Percentiles rank a stretch among this genome's conserved stretches.
Evolutionary conservation across 345 rosid species (phyloP).

Genomic region (Salix arbutifolia): DNA sequence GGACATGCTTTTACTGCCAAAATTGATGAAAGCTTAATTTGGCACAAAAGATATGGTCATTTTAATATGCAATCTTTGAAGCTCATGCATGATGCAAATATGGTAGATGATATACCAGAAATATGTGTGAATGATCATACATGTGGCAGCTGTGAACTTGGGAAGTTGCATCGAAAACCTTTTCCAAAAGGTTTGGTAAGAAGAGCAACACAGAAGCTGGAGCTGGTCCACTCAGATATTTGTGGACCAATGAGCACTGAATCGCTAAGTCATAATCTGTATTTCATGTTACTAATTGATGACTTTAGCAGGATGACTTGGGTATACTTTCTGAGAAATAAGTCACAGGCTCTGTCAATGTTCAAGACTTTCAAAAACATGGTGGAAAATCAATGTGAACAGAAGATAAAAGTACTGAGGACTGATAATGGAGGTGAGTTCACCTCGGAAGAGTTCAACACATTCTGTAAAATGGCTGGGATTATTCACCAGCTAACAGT

Average conservation of each 20-base stretch:
- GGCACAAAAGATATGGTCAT: not conserved
- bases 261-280: not conserved
- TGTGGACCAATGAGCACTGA: conserved; percentile 11
- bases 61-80: not conserved
- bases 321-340: not conserved
- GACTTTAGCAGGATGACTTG: not conserved
- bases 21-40: not conserved
- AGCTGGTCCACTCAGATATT: not conserved
- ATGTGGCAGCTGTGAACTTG: not conserved
- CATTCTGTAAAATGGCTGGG: not conserved
- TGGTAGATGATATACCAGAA: too few species aligned
- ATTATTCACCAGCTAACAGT: not conserved
- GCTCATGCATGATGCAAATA: not conserved
- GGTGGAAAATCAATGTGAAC: conserved; percentile 3
- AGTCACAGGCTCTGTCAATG: not conserved
- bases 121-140: not conserved
- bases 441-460: not conserved
- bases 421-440: not conserved
- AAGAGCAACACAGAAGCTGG: not conserved
- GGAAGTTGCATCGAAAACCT: not conserved
- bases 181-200: fast-evolving
- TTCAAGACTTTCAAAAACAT: not conserved
- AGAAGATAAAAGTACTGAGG: not conserved
- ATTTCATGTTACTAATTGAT: not conserved
- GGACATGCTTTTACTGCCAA: not conserved